Base-by-base conservation (phyloP, 345 rosid genomes). In the Moringa oleifera region DNA sequence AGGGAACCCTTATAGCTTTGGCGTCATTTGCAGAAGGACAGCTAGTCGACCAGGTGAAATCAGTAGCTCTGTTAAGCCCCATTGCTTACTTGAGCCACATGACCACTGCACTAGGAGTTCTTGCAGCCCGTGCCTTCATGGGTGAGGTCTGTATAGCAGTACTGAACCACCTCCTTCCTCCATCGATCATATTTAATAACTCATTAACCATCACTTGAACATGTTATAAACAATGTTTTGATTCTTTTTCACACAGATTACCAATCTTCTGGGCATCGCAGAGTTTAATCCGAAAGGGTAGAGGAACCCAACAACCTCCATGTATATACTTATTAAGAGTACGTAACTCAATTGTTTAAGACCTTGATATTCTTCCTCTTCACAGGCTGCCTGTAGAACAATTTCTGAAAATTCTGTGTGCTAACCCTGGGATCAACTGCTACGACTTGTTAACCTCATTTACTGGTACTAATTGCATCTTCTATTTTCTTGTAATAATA, bases 271-370 rank as follows among this genome's bases (percentile, higher is more conserved):
- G 11, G 95, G 97, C 51, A 1, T 77, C 51, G 81, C 86, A 1
- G 95, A 90, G 79, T 94, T 94, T 77, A 79, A 90, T 74, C 99
- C 97, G 7, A 86, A 75, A 68, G 87, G 86, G 99, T 88, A 80
- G 5, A 33, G n/a, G n/a, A n/a, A n/a, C n/a, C n/a, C 37, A 33
- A 4, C 37, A 33, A 33, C 37, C 5, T 33, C 11, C 37, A 33
- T 33, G 11, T 33, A 33, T 33, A 33, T 33, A 33, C 11, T 4
- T 33, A 33, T 33, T 11, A 33, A n/a, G n/a, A n/a, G n/a, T n/a
- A n/a, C n/a, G n/a, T n/a, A n/a, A n/a, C n/a, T n/a, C n/a, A n/a
- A n/a, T n/a, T n/a, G n/a, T n/a, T n/a, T n/a, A n/a, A n/a, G n/a
- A n/a, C n/a, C n/a, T n/a, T n/a, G n/a, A n/a, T n/a, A n/a, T 59